phyloP scores from a whole-genome alignment of 805 yeast species.

The Wickerhamiella kurtzmanii region DNA sequence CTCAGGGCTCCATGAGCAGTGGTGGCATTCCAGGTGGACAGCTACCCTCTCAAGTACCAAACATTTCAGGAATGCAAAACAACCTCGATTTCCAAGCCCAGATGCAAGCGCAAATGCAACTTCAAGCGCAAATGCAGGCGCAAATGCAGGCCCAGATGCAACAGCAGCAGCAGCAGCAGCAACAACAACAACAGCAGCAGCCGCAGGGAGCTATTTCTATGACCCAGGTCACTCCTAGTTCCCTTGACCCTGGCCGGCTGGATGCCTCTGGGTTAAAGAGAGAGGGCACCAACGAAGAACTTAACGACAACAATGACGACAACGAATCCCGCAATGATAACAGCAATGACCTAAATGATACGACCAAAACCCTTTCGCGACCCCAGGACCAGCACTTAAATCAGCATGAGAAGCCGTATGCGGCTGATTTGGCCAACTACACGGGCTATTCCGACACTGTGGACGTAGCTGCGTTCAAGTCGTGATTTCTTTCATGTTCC shows the following conservation, averaged over 20 bases:
- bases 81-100: not conserved
- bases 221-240: not conserved
- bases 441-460: constrained; percentile 1
- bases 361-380: not conserved
- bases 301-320: not conserved
- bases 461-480: not conserved
- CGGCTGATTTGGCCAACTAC: not conserved
- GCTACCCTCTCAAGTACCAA: not conserved
- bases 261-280: not conserved
- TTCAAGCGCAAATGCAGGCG: not conserved
- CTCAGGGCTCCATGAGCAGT: too few species aligned
- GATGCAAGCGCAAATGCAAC: not conserved
- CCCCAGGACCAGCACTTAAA: not conserved
- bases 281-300: not conserved
- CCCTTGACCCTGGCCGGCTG: not conserved
- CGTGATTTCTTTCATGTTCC: too few species aligned
- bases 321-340: not conserved
- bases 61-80: not conserved
- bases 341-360: not conserved
- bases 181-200: not conserved
- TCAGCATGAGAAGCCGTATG: not conserved
- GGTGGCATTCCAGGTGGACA: too few species aligned
- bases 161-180: not conserved
- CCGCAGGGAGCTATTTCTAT: not conserved
- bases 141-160: not conserved